phyloP scores from a whole-genome alignment of 352 stramenopile species.

The Pythium dissotocum region DNA sequence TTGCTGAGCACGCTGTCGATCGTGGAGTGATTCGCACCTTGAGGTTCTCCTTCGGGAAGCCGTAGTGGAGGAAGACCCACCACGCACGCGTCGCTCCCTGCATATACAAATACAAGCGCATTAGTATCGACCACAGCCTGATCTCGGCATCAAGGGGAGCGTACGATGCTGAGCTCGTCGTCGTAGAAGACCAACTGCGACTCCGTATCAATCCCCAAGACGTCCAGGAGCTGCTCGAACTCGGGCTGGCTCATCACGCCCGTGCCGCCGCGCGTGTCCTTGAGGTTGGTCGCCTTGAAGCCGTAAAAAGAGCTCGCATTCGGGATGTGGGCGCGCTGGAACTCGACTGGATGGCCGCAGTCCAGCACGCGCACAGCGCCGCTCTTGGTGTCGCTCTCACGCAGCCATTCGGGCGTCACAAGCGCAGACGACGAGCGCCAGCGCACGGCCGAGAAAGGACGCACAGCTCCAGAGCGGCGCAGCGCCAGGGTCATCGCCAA shows the following conservation, averaged over 20 bases:
- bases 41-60: slow-evolving; percentile 68
- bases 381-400: slow-evolving; percentile 22
- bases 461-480: slow-evolving; percentile 5
- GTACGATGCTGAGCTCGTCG: slow-evolving; percentile 65
- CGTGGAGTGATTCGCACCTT: slow-evolving; percentile 37
- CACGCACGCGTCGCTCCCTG: slow-evolving; percentile 70
- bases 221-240: slow-evolving; percentile 47
- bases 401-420: slow-evolving; percentile 28
- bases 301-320: slow-evolving; percentile 42
- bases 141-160: neutral
- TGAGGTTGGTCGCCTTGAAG: slow-evolving; percentile 46
- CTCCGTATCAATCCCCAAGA: slow-evolving; percentile 45
- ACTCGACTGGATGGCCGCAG: slow-evolving; percentile 58
- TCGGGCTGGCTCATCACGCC: slow-evolving; percentile 43
- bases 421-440: slow-evolving; percentile 23
- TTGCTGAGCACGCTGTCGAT: no score
- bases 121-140: neutral
- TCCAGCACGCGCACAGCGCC: slow-evolving; percentile 38
- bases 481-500: neutral
- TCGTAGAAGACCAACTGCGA: slow-evolving; percentile 81
- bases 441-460: neutral
- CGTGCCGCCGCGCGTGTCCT: slow-evolving; percentile 48
- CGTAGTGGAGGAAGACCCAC: slow-evolving; percentile 82
- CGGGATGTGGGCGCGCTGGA: slow-evolving; percentile 55
- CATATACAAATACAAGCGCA: neutral